Evolutionary conservation across 2,329 filamentous ascomycete genomes (phyloP).

Genomic region (Pleoardoris graminearum): DNA sequence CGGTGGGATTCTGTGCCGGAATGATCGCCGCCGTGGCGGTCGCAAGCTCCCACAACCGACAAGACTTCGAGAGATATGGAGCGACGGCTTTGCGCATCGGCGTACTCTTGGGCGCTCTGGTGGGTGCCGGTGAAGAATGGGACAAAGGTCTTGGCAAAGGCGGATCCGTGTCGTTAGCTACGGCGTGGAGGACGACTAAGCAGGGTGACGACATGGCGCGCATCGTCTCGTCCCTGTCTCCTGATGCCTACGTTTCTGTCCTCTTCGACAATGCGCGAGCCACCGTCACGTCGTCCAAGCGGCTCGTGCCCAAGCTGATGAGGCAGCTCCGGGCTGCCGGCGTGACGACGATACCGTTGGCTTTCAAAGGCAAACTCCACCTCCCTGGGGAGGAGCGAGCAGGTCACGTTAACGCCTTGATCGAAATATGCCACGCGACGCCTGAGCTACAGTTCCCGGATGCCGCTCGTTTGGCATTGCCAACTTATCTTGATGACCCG

Average conservation of each 20-base stretch:
- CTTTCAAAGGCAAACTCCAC: constrained; percentile 3
- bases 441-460: constrained; percentile 11
- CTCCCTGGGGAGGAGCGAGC: background rate
- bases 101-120: constrained; percentile 10
- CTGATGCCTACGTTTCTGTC: constrained; percentile 10
- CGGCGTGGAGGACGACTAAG: background rate
- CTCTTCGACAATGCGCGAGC: constrained; percentile 9
- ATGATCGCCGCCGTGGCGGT: constrained; percentile 9
- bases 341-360: constrained; percentile 6
- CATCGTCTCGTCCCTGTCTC: background rate
- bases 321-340: constrained; percentile 4
- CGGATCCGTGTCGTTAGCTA: background rate
- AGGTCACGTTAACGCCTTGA: background rate
- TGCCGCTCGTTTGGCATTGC: constrained; percentile 25
- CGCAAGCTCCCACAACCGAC: background rate
- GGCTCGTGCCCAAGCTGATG: background rate
- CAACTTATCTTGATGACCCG: constrained; percentile 25
- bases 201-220: background rate
- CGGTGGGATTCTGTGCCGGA: constrained; percentile 12
- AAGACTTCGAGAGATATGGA: constrained; percentile 1
- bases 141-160: background rate
- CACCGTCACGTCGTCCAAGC: constrained; percentile 9
- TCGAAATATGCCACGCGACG: constrained; percentile 4
- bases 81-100: constrained; percentile 3
- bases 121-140: background rate